Percentiles rank a stretch among this genome's conserved stretches.
Conservation (phyloP, 2,329 filamentous ascomycete genomes). For the Xylariaceae sp. region DNA sequence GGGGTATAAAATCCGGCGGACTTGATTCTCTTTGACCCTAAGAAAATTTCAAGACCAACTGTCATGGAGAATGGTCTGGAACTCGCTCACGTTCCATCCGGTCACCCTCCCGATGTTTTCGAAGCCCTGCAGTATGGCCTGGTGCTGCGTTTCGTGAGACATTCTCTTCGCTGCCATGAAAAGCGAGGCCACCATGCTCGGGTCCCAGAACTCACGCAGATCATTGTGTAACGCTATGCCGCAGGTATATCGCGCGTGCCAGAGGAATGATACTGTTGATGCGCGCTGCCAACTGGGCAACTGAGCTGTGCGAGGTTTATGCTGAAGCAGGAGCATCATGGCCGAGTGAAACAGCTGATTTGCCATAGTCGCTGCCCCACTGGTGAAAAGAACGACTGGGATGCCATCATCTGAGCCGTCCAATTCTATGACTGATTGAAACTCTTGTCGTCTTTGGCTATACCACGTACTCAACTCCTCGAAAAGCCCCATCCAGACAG, state of each 20-base stretch:
- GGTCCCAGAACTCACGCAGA: slow-evolving; percentile 41
- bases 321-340: slow-evolving; percentile 47
- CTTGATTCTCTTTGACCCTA: background rate
- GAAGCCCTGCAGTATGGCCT: slow-evolving; percentile 35
- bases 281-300: slow-evolving; percentile 25
- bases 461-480: slow-evolving; percentile 31
- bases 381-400: slow-evolving; percentile 34
- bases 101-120: slow-evolving; percentile 34
- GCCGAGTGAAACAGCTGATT: slow-evolving; percentile 56
- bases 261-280: slow-evolving; percentile 37
- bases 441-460: slow-evolving; percentile 25
- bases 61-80: slow-evolving; percentile 21
- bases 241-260: slow-evolving; percentile 45
- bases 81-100: slow-evolving; percentile 33
- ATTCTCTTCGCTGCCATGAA: slow-evolving; percentile 40
- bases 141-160: slow-evolving; percentile 45
- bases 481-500: slow-evolving; percentile 26
- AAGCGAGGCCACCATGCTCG: slow-evolving; percentile 41
- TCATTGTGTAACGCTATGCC: slow-evolving; percentile 46
- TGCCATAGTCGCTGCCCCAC: slow-evolving; percentile 38
- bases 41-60: slow-evolving; percentile 18
- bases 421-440: slow-evolving; percentile 30
- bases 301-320: slow-evolving; percentile 41
- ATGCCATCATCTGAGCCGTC: slow-evolving; percentile 28
- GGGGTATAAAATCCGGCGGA: slow-evolving; percentile 19